A percentile compares a stretch with the other conserved stretches of the same genome.
These are phyloP conservation scores for Tricholomella constricta DNA, from an alignment of 768 basidiomycete species.

Conservation along the genomic window DNA sequence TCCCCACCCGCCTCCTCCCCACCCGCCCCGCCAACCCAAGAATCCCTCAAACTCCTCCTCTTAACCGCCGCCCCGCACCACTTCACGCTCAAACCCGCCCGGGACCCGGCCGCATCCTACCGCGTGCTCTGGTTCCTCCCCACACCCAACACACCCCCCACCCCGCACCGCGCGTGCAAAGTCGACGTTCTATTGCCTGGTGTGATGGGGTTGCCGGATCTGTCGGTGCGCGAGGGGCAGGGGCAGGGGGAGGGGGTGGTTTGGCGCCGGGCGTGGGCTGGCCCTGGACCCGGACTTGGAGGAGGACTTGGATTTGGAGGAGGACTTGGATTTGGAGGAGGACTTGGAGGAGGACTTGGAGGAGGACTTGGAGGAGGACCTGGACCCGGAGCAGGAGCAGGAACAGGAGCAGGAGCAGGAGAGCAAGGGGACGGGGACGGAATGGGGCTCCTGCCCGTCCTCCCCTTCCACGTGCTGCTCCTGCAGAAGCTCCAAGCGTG, in stretches of 20 bases:
- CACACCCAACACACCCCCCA: slow-evolving; percentile 11
- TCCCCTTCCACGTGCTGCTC: slow-evolving; percentile 18
- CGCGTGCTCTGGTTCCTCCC: slow-evolving; percentile 18
- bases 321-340: too few relatives aligned
- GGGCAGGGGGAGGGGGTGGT: not conserved
- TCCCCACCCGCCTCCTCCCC: too few relatives aligned
- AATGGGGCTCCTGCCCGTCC: slow-evolving; percentile 9
- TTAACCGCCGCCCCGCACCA: slow-evolving; percentile 4
- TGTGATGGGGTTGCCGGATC: slow-evolving; percentile 19
- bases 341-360: too few relatives aligned
- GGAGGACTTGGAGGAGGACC: too few relatives aligned
- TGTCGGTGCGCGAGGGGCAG: not conserved
- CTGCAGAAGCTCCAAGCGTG: slow-evolving; percentile 24
- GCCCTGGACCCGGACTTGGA: too few relatives aligned
- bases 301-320: too few relatives aligned
- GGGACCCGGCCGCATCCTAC: slow-evolving; percentile 16
- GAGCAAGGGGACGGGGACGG: too few relatives aligned
- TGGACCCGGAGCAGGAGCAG: too few relatives aligned
- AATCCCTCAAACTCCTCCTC: slow-evolving; percentile 16
- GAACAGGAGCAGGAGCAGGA: too few relatives aligned
- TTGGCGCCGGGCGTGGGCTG: too few relatives aligned
- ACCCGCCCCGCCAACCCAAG: slow-evolving; percentile 5
- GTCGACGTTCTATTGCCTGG: slow-evolving; percentile 21
- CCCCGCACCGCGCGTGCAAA: slow-evolving; percentile 1
- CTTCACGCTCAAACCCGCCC: slow-evolving; percentile 8